phyloP scores from a whole-genome alignment of 73 alveolate species.

The Tetrahymena borealis region DNA sequence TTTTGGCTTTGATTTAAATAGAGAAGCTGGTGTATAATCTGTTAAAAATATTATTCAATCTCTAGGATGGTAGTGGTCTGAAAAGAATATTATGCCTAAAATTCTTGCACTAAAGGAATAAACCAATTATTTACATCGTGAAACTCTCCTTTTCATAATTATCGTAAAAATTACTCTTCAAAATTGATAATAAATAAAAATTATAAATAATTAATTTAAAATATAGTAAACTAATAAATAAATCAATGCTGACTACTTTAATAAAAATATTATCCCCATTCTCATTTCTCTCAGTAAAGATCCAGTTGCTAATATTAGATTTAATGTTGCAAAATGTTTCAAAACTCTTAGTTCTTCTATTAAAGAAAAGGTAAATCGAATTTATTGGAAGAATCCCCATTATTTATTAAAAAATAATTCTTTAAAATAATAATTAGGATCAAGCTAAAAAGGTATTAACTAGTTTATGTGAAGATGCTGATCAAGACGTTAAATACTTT shows the following conservation, averaged over 20 bases:
- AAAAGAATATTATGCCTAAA: slow-evolving; percentile 21
- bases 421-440: not conserved
- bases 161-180: not conserved
- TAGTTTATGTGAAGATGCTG: slow-evolving; percentile 31
- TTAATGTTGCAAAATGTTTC: slow-evolving; percentile 13
- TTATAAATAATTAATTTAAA: not conserved
- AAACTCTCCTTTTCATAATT: slow-evolving; percentile 30
- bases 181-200: not conserved
- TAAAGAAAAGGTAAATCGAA: slow-evolving; percentile 13
- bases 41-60: slow-evolving; percentile 14
- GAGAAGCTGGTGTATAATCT: slow-evolving; percentile 17
- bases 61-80: slow-evolving; percentile 30
- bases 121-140: slow-evolving; percentile 27
- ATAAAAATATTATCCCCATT: slow-evolving; percentile 10
- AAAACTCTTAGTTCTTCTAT: not conserved
- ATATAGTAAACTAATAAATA: slow-evolving; percentile 7
- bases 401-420: no score
- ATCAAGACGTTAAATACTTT: slow-evolving; percentile 30
- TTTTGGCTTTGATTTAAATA: not conserved
- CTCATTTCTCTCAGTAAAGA: slow-evolving; percentile 17
- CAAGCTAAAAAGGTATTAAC: slow-evolving; percentile 21
- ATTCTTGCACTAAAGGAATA: slow-evolving; percentile 5
- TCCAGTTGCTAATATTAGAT: slow-evolving; percentile 35
- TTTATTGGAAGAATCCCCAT: no score
- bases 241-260: slow-evolving; percentile 17